These are phyloP conservation scores for Calonectria naviculata DNA, from an alignment of 2,329 filamentous ascomycete genomes.

Conservation along the genomic window DNA sequence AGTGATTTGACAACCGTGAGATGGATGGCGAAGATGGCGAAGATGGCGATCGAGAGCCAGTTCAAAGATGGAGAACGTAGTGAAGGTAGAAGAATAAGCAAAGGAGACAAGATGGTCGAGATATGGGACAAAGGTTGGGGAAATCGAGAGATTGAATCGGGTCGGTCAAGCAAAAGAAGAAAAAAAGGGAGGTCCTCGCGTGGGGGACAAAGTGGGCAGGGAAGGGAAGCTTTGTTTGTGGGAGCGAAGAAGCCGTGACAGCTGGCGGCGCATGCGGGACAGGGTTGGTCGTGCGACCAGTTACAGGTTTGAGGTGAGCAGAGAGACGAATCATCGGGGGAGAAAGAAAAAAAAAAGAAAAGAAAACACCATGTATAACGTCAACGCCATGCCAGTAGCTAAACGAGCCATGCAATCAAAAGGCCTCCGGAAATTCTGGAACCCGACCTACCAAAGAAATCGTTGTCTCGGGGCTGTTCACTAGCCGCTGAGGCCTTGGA, in stretches of 20 bases:
- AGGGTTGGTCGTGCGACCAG: background rate
- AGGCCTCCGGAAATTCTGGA: background rate
- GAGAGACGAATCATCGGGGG: background rate
- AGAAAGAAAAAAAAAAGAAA: background rate
- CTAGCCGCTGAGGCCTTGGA: background rate
- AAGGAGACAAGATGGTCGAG: background rate
- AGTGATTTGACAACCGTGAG: background rate
- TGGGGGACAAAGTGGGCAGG: background rate
- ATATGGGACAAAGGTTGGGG: background rate
- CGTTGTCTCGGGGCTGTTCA: background rate
- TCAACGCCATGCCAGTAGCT: background rate
- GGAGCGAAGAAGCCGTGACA: slow-evolving; percentile 20
- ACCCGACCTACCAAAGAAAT: too few species aligned
- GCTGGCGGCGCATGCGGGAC: slow-evolving; percentile 20
- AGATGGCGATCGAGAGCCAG: background rate
- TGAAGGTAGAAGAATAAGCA: background rate
- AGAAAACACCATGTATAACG: background rate
- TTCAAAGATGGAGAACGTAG: background rate
- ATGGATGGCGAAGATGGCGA: background rate
- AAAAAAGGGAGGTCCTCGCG: slow-evolving; percentile 2
- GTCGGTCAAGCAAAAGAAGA: background rate
- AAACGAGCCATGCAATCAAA: background rate
- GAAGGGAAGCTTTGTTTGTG: slow-evolving; percentile 8
- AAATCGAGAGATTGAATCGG: background rate
- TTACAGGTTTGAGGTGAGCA: background rate